Percentiles rank a stretch among this genome's conserved stretches.
phyloP scores from a whole-genome alignment of 768 basidiomycete species.

The Dioszegia crocea region DNA sequence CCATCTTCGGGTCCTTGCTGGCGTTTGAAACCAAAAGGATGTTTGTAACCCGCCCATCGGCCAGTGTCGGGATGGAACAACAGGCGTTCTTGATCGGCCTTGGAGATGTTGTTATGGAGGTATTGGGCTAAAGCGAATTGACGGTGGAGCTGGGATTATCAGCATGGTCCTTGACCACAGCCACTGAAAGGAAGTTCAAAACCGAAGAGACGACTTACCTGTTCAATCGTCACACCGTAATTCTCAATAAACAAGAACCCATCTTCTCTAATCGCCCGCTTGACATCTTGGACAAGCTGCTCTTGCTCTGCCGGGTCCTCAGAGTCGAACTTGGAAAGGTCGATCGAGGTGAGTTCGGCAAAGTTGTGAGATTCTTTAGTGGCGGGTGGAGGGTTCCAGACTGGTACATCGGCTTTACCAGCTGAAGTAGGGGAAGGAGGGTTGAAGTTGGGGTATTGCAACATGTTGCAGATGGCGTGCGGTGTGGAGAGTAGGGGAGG shows the following conservation, averaged over 20 bases:
- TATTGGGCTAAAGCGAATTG: slow-evolving; percentile 34
- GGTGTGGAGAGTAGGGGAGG: not conserved
- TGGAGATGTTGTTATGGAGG: slow-evolving; percentile 19
- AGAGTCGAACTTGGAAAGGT: slow-evolving; percentile 24
- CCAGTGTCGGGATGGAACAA: slow-evolving; percentile 29
- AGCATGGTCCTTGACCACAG: not conserved
- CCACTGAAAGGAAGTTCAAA: no score
- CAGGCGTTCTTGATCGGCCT: slow-evolving; percentile 27
- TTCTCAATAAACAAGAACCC: slow-evolving; percentile 31
- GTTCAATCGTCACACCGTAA: slow-evolving; percentile 27
- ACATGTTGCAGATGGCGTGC: not conserved
- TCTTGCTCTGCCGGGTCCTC: slow-evolving; percentile 13
- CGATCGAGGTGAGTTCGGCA: slow-evolving; percentile 28
- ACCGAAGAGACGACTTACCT: not conserved
- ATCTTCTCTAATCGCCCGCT: slow-evolving; percentile 24
- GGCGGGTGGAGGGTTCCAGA: slow-evolving; percentile 14
- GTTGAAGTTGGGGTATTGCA: slow-evolving; percentile 11
- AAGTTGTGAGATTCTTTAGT: slow-evolving; percentile 14
- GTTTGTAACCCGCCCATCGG: slow-evolving; percentile 30
- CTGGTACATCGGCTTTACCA: slow-evolving; percentile 15
- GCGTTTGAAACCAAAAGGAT: slow-evolving; percentile 22
- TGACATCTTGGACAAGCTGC: slow-evolving; percentile 20
- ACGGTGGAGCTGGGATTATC: slow-evolving; percentile 24
- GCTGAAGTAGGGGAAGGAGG: slow-evolving; percentile 19
- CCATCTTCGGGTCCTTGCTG: slow-evolving; percentile 17